Evolutionary conservation across 1,139 yeast species (phyloP), one percentile per base, ranked within the genome.

Genomic region (Sugiyamaella paludigena): DNA sequence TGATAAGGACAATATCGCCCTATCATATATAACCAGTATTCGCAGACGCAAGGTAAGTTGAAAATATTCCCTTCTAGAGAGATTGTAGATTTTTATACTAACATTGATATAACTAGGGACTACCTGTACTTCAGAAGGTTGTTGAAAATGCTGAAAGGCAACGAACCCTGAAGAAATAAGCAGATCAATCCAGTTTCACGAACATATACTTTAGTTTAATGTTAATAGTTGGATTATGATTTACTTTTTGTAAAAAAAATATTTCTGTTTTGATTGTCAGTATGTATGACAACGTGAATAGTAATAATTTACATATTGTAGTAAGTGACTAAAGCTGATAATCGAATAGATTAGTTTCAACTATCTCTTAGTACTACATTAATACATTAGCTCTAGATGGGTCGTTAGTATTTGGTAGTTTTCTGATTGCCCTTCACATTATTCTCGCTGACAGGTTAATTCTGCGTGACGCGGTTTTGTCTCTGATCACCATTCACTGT

Each of bases 141-240:
- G 85, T 94, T 16, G 78, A 86, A 65, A 86, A 85, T 63, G 96
- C 98, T 1, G 98, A 92, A 66, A 88, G 89, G 68, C 97, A 89
- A 69, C 78, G 97, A 62, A 91, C 92, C 4, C 43, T 63, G 58
- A 63, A 63, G 50, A 42, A 16, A 26, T 41, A 15, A 38, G 40
- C 19, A 26, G 15, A 35, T 10, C 26, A 11, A 9, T 35, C 8
- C 19, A 13, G 38, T 24, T 10, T 8, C 6, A 11, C n/a, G 15
- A 28, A 38, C 33, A 26, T 11, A 38, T 15, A 16, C 19, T 34
- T n/a, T 31, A 38, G 30, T 38, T 19, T 28, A 36, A 13, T 13
- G 15, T 30, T 41, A 15, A 26, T 33, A 13, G 33, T 40, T 19
- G 26, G 33, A 41, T 41, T 31, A 24, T n/a, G n/a, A n/a, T n/a